Evolutionary conservation across 495 filamentous ascomycete genomes (phyloP).

Genomic region (Penicillium riverlandense): DNA sequence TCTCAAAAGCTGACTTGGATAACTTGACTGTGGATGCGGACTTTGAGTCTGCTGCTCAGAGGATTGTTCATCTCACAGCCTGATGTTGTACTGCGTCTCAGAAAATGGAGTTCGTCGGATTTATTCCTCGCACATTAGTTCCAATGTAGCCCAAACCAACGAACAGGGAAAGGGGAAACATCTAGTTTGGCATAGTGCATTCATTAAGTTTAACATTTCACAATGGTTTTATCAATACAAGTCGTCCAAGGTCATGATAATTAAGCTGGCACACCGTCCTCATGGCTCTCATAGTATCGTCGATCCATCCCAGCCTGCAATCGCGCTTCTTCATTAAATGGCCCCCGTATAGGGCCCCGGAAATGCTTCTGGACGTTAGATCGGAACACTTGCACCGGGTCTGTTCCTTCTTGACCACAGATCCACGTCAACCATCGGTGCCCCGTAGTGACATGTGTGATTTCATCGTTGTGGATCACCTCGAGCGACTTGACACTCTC

Average conservation of each 20-base stretch:
- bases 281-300: constrained; percentile 32
- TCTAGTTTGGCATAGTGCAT: too few relatives aligned
- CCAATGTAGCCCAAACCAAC: too few relatives aligned
- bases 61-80: neutral
- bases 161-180: too few relatives aligned
- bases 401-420: constrained; percentile 40
- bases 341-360: constrained; percentile 36
- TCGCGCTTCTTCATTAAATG: constrained; percentile 44
- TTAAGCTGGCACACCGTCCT: too few relatives aligned
- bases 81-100: too few relatives aligned
- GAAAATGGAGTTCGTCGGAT: too few relatives aligned
- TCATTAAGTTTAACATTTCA: too few relatives aligned
- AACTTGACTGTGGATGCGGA: neutral
- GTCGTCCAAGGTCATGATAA: too few relatives aligned
- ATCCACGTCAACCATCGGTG: constrained; percentile 49
- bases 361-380: constrained; percentile 42
- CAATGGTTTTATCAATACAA: too few relatives aligned
- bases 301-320: constrained; percentile 43
- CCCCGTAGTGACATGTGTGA: constrained; percentile 49
- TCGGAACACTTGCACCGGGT: constrained; percentile 45
- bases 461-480: constrained; percentile 48
- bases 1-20: neutral
- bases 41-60: neutral
- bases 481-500: constrained; percentile 40
- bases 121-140: too few relatives aligned